Percentiles rank a stretch among this genome's conserved stretches.
Evolutionary conservation across 768 basidiomycete species (phyloP).

Genomic region (Serendipita sp.): DNA sequence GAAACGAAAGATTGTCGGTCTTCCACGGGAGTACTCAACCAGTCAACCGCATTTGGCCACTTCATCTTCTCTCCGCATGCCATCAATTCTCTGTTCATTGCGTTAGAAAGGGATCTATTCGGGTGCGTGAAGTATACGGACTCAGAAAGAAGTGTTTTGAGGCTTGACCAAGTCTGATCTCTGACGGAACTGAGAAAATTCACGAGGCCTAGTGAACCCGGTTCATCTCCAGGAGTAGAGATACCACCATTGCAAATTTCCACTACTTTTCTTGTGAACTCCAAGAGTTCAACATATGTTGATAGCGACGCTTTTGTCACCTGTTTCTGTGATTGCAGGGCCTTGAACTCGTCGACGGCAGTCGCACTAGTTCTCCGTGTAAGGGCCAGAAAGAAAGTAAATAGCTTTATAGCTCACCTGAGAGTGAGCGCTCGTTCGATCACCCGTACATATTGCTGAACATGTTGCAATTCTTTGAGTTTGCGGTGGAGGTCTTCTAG

Average conservation of each 20-base stretch:
- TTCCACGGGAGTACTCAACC: constrained; percentile 31
- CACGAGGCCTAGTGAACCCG: constrained; percentile 43
- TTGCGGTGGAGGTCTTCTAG: constrained; percentile 65
- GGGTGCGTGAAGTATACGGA: constrained; percentile 23
- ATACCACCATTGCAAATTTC: constrained; percentile 29
- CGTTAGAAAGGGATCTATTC: background rate
- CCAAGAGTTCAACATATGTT: constrained; percentile 44
- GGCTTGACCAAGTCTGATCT: constrained; percentile 60
- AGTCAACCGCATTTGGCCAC: constrained; percentile 76
- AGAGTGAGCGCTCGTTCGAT: constrained; percentile 53
- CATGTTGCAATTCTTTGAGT: constrained; percentile 59
- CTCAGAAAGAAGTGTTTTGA: constrained; percentile 50
- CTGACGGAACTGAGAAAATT: constrained; percentile 45
- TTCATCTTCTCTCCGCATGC: constrained; percentile 52
- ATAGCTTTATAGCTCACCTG: constrained; percentile 36
- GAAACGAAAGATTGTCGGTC: constrained; percentile 53
- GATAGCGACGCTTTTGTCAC: constrained; percentile 35
- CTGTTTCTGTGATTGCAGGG: constrained; percentile 21
- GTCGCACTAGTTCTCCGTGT: constrained; percentile 30
- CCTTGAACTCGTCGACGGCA: constrained; percentile 38
- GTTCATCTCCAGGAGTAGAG: constrained; percentile 22
- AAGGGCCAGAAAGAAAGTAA: background rate
- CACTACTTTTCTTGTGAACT: constrained; percentile 38
- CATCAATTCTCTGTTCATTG: constrained; percentile 37
- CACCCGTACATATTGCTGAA: constrained; percentile 61